A percentile compares a stretch with the other conserved stretches of the same genome.
phyloP scores from a whole-genome alignment of 225 moss, liverwort and hornwort genomes.

The Takakia lepidozioides region DNA sequence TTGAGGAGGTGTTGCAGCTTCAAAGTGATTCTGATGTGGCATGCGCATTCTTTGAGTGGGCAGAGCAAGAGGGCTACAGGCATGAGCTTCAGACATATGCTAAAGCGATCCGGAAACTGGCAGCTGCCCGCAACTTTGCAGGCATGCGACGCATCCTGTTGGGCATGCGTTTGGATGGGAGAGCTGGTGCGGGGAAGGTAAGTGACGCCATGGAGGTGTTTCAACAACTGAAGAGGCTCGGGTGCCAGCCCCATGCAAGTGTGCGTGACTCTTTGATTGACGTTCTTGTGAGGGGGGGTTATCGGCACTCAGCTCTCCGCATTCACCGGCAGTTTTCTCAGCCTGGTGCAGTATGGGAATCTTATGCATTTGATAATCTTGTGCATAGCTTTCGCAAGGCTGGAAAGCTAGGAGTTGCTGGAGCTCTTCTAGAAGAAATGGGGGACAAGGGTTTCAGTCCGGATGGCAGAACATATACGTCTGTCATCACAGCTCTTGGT shows the following conservation, averaged over 20 bases:
- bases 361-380: slow-evolving; percentile 23
- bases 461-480: slow-evolving; percentile 34
- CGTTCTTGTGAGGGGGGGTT: slow-evolving; percentile 21
- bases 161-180: slow-evolving; percentile 17
- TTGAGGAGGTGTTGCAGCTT: slow-evolving; percentile 46
- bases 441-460: slow-evolving; percentile 32
- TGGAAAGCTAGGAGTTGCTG: slow-evolving; percentile 18
- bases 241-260: slow-evolving; percentile 28
- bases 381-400: slow-evolving; percentile 20
- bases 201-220: slow-evolving; percentile 25
- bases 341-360: slow-evolving; percentile 10
- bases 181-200: slow-evolving; percentile 17
- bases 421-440: slow-evolving; percentile 49
- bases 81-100: slow-evolving; percentile 37
- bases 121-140: slow-evolving; percentile 7
- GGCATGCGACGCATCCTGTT: slow-evolving; percentile 11
- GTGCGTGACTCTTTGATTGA: slow-evolving; percentile 24
- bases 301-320: slow-evolving; percentile 18
- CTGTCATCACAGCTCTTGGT: slow-evolving; percentile 46
- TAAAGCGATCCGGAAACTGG: slow-evolving; percentile 36
- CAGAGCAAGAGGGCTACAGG: slow-evolving; percentile 32
- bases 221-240: slow-evolving; percentile 7
- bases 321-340: slow-evolving; percentile 13
- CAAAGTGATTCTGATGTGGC: slow-evolving; percentile 25
- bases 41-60: slow-evolving; percentile 45